phyloP scores from a whole-genome alignment of 2,329 filamentous ascomycete genomes.

The Pseudopithomyces maydicus region DNA sequence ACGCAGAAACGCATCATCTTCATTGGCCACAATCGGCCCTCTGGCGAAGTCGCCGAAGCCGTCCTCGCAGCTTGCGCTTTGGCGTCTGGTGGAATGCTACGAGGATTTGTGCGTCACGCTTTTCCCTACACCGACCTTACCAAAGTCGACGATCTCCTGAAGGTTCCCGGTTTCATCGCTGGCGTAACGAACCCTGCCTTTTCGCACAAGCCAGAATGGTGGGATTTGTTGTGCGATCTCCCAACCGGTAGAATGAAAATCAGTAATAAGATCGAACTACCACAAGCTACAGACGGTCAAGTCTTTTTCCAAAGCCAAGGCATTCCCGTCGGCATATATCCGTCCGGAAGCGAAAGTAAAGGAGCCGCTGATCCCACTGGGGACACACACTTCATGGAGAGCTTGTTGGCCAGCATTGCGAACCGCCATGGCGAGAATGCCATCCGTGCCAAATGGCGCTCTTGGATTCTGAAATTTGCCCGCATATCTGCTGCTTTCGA shows the following conservation, averaged over 20 bases:
- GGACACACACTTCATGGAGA: slow-evolving; percentile 86
- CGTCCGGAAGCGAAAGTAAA: slow-evolving; percentile 38
- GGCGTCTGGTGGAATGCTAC: slow-evolving; percentile 86
- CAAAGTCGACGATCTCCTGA: slow-evolving; percentile 94
- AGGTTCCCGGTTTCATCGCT: slow-evolving; percentile 96
- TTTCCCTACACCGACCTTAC: slow-evolving; percentile 98
- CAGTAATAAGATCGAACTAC: slow-evolving; percentile 81
- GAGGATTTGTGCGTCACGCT: slow-evolving; percentile 92
- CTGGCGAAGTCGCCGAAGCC: slow-evolving; percentile 95
- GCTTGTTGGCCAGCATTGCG: slow-evolving; percentile 80
- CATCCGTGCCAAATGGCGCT: slow-evolving; percentile 88
- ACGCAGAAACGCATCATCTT: slow-evolving; percentile 98
- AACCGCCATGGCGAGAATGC: slow-evolving; percentile 85
- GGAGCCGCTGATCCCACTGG: slow-evolving; percentile 72
- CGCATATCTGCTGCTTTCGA: slow-evolving; percentile 93
- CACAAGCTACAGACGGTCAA: slow-evolving; percentile 81
- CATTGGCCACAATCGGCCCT: slow-evolving; percentile 91
- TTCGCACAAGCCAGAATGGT: slow-evolving; percentile 94
- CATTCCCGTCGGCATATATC: slow-evolving; percentile 32
- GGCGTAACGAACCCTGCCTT: slow-evolving; percentile 98
- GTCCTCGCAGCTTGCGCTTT: slow-evolving; percentile 95
- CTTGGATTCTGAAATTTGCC: slow-evolving; percentile 93
- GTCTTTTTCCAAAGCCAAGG: slow-evolving; percentile 81
- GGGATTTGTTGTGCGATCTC: slow-evolving; percentile 94
- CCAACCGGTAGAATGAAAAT: slow-evolving; percentile 94